Percentiles rank a stretch among this genome's conserved stretches.
These are phyloP conservation scores for Blastomyces emzantsi DNA, from an alignment of 2,329 filamentous ascomycete genomes.

Conservation along the genomic window DNA sequence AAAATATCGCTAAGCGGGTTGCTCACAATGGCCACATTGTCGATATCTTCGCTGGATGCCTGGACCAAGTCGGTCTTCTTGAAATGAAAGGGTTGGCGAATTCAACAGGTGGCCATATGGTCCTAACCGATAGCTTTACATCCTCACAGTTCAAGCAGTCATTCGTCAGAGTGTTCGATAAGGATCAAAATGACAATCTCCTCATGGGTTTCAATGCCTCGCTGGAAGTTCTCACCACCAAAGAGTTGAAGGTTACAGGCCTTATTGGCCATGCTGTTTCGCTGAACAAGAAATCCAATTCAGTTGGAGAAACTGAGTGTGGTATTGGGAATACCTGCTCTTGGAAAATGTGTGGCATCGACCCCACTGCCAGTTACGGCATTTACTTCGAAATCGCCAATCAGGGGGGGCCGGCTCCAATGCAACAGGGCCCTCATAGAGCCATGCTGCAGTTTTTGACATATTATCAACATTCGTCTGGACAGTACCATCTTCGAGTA, in stretches of 20 bases:
- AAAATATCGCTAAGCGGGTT: constrained; percentile 83
- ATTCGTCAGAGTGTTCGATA: constrained; percentile 93
- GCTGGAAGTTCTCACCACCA: constrained; percentile 90
- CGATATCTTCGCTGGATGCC: constrained; percentile 93
- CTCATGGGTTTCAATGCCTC: constrained; percentile 98
- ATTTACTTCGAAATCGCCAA: constrained; percentile 97
- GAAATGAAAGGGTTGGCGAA: constrained; percentile 98
- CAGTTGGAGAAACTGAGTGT: constrained; percentile 94
- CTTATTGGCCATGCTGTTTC: constrained; percentile 95
- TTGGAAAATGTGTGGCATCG: constrained; percentile 99
- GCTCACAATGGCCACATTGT: constrained; percentile 96
- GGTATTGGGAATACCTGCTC: constrained; percentile 98
- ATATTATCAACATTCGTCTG: constrained; percentile 95
- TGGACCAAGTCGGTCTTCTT: constrained; percentile 91
- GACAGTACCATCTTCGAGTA: constrained; percentile 90
- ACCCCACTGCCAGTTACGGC: constrained; percentile 86
- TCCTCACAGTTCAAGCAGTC: constrained; percentile 99
- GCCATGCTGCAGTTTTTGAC: constrained; percentile 98
- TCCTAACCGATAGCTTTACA: constrained; percentile 95
- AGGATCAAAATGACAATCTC: constrained; percentile 88
- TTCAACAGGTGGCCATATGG: constrained; percentile 95
- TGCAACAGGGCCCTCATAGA: constrained; percentile 80
- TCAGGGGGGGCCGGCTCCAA: constrained; percentile 75
- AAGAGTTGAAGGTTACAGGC: constrained; percentile 95
- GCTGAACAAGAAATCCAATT: constrained; percentile 94